These are phyloP conservation scores for Dactylonectria macrodidyma DNA, from an alignment of 2,329 filamentous ascomycete species.

Conservation along the genomic window DNA sequence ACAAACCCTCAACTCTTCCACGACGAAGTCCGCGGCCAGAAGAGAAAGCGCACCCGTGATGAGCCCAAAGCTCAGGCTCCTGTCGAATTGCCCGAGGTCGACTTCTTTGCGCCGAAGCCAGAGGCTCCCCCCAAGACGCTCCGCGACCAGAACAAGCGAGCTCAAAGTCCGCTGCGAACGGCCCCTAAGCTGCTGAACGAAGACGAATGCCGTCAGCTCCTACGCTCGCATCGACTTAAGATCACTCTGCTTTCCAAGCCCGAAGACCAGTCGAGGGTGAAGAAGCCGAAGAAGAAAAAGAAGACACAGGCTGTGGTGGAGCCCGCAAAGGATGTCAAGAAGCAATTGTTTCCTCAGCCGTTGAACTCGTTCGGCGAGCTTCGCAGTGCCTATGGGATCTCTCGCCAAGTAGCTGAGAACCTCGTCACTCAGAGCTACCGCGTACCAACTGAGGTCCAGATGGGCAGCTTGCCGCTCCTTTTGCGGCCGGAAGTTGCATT, in stretches of 20 bases:
- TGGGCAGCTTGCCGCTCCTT: constrained; percentile 86
- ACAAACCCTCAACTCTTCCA: constrained; percentile 80
- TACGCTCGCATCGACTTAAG: constrained; percentile 88
- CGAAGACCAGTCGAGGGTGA: constrained; percentile 60
- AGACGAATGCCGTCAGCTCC: constrained; percentile 80
- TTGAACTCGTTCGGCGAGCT: constrained; percentile 84
- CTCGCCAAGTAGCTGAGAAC: constrained; percentile 82
- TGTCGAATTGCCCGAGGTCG: constrained; percentile 62
- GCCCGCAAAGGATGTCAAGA: constrained; percentile 67
- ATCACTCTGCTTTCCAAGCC: constrained; percentile 79
- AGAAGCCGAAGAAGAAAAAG: constrained; percentile 71
- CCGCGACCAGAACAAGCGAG: constrained; percentile 41
- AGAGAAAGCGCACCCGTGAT: constrained; percentile 67
- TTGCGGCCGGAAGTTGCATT: constrained; percentile 71
- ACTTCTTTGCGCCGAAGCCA: constrained; percentile 72
- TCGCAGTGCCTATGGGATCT: constrained; percentile 79
- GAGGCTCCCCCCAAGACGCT: constrained; percentile 52
- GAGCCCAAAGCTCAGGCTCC: constrained; percentile 52
- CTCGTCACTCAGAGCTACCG: constrained; percentile 87
- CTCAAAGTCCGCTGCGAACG: constrained; percentile 46
- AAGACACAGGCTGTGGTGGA: constrained; percentile 62
- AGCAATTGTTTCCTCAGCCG: constrained; percentile 83
- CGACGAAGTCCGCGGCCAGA: constrained; percentile 66
- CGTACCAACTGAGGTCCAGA: constrained; percentile 93
- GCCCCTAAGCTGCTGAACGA: constrained; percentile 66